Evolutionary conservation across 176 grass and related monocot species (phyloP).

Genomic region (Aegilops bicornis): DNA sequence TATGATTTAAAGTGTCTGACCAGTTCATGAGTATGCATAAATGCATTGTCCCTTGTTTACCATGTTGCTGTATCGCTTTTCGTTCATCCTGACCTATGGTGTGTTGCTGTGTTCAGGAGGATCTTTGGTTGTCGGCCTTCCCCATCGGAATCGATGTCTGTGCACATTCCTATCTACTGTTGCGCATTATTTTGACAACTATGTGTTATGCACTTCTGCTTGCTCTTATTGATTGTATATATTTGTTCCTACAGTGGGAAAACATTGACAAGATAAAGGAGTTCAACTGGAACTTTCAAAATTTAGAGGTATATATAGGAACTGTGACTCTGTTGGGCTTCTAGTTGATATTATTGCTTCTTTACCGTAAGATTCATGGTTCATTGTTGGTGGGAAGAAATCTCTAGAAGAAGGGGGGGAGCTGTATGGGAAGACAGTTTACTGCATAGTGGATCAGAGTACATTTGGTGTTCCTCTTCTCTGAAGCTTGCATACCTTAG

Average conservation of each 20-base stretch:
- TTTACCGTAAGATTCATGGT: conserved; percentile 1
- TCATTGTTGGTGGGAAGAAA: conserved; percentile 45
- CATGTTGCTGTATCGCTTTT: background rate
- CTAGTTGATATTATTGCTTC: background rate
- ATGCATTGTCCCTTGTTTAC: background rate
- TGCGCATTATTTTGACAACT: background rate
- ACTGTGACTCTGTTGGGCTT: background rate
- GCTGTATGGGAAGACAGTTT: conserved; percentile 77
- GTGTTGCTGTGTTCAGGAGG: conserved; percentile 50
- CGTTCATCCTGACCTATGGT: conserved; percentile 2
- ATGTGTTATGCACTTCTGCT: background rate
- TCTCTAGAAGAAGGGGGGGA: conserved; percentile 73
- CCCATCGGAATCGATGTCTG: conserved; percentile 72
- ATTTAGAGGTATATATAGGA: conserved; percentile 66
- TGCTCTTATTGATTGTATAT: background rate
- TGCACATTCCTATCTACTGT: background rate
- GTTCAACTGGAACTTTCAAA: conserved; percentile 87
- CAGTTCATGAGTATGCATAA: no score
- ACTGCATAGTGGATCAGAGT: background rate
- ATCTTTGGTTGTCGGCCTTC: conserved; percentile 67
- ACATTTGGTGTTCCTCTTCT: no score
- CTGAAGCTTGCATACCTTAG: no score
- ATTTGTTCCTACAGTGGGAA: conserved; percentile 63
- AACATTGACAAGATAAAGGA: conserved; percentile 76
- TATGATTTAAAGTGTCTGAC: no score